Evolutionary conservation across 1,284 basidiomycete genomes (phyloP).

Genomic region (Cryptococcus neoformans): DNA sequence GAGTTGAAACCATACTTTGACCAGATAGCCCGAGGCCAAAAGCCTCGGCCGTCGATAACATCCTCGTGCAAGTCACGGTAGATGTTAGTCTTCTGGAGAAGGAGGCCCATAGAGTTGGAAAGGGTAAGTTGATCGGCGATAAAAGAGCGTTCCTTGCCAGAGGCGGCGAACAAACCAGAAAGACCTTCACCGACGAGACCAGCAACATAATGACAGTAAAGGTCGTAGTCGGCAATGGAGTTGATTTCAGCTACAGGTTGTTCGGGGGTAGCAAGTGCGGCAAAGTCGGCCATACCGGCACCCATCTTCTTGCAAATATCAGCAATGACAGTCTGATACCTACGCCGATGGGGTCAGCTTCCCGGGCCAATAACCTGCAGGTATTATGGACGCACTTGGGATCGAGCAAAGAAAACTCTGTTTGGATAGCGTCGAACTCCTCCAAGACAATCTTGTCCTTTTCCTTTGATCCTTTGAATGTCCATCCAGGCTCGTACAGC

Average conservation of each 20-base stretch:
- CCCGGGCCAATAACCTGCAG: too few relatives aligned
- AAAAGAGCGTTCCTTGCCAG: slow-evolving; percentile 75
- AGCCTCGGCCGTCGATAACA: slow-evolving; percentile 75
- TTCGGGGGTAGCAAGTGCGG: slow-evolving; percentile 71
- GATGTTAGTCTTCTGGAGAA: slow-evolving; percentile 98
- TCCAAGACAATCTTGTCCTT: slow-evolving; percentile 86
- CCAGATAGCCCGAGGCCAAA: slow-evolving; percentile 98
- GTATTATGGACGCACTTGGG: slow-evolving; percentile 53
- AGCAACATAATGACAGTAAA: slow-evolving; percentile 99
- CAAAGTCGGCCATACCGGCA: slow-evolving; percentile 92
- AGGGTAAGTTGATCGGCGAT: slow-evolving; percentile 80
- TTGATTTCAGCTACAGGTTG: slow-evolving; percentile 65
- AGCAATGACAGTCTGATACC: slow-evolving; percentile 77
- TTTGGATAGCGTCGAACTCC: slow-evolving; percentile 79
- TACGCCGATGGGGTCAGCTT: slow-evolving; percentile 35
- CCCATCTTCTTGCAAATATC: slow-evolving; percentile 86
- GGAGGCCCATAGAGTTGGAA: slow-evolving; percentile 92
- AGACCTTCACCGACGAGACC: slow-evolving; percentile 97
- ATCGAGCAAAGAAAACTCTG: slow-evolving; percentile 71
- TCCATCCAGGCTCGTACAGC: slow-evolving; percentile 83
- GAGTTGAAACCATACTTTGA: slow-evolving; percentile 64
- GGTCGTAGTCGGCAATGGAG: slow-evolving; percentile 80
- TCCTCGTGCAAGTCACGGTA: slow-evolving; percentile 96
- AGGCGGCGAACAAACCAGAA: slow-evolving; percentile 83
- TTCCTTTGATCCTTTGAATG: slow-evolving; percentile 75